Conservation (phyloP, 768 basidiomycete species). For the Trichaptum fuscoviolaceum region DNA sequence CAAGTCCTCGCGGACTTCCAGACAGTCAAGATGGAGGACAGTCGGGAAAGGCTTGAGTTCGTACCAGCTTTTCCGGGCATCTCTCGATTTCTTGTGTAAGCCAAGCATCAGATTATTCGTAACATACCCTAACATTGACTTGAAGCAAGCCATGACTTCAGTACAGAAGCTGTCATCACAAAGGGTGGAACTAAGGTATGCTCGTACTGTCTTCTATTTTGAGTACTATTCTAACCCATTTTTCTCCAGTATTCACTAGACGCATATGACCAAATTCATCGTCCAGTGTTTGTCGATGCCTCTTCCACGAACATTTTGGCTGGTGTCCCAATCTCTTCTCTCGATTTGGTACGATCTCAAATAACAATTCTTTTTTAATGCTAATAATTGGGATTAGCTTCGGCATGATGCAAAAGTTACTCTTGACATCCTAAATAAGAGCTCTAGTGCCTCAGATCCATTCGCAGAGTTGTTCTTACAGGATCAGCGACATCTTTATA, state of each 20-base stretch:
- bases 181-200: conserved; percentile 39
- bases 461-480: conserved; percentile 71
- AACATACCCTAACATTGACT: conserved; percentile 9
- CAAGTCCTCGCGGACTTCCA: conserved; percentile 21
- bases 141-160: conserved; percentile 69
- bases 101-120: background rate
- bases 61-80: conserved; percentile 85
- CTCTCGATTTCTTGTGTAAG: conserved; percentile 79
- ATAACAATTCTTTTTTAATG: background rate
- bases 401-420: conserved; percentile 71
- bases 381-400: conserved; percentile 41
- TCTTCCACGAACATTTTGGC: conserved; percentile 74
- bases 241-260: conserved; percentile 47
- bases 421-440: conserved; percentile 53
- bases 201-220: conserved; percentile 22
- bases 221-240: conserved; percentile 10
- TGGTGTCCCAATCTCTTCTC: conserved; percentile 68
- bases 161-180: conserved; percentile 49
- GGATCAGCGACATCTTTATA: conserved; percentile 57
- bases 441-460: conserved; percentile 45
- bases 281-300: conserved; percentile 72
- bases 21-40: conserved; percentile 40
- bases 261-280: conserved; percentile 46
- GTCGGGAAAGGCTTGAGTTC: conserved; percentile 81
- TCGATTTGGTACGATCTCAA: conserved; percentile 58